Evolutionary conservation across 192 early-diverging fungal genomes (phyloP).

Genomic region (Linnemannia elongata): DNA sequence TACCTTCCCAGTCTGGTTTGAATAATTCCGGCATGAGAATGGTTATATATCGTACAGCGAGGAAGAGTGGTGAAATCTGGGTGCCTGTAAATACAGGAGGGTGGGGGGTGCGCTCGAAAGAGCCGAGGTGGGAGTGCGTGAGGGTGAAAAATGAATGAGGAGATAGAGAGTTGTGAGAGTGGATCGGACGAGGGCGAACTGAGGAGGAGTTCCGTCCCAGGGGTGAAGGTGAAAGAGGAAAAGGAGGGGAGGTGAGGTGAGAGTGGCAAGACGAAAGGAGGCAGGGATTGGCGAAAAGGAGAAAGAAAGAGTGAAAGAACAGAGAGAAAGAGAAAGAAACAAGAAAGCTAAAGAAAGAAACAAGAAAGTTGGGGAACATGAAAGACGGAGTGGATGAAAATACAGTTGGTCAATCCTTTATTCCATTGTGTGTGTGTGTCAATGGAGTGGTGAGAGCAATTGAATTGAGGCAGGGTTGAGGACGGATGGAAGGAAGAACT

Average conservation of each 20-base stretch:
- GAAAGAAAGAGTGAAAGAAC: not conserved
- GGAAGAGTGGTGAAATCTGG: no score
- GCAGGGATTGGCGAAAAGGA: not conserved
- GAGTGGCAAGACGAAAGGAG: not conserved
- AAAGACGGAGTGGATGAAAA: not conserved
- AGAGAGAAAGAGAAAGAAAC: not conserved
- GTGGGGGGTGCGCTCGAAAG: no score
- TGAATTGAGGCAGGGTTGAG: no score
- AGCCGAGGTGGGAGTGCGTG: no score
- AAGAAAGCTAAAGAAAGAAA: not conserved
- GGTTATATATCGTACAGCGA: no score
- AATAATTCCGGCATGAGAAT: no score
- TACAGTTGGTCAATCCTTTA: no score
- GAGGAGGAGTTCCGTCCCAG: slow-evolving; percentile 5
- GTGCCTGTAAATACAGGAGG: no score
- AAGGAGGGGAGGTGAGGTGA: not conserved
- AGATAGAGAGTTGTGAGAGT: not conserved
- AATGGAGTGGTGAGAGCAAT: no score
- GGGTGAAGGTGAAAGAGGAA: not conserved
- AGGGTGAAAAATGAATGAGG: not conserved
- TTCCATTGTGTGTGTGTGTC: no score
- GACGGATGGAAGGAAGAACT: no score
- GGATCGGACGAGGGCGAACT: not conserved
- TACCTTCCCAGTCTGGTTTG: no score
- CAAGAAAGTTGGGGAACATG: not conserved